Conservation (phyloP, 2,329 filamentous ascomycete genomes). For the Trichoderma pleuroti region DNA sequence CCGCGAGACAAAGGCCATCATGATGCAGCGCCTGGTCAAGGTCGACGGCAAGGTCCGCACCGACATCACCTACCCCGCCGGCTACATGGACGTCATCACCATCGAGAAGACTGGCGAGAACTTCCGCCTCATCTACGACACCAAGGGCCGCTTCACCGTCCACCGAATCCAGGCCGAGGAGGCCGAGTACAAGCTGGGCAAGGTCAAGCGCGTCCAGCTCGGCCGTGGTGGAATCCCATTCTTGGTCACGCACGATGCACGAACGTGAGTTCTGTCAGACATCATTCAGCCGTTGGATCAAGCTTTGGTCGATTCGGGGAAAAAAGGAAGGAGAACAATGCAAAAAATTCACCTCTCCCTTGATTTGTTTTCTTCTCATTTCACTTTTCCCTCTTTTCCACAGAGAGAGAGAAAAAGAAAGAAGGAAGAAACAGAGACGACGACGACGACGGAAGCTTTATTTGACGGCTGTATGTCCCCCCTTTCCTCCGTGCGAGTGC, state of each 20-base stretch:
- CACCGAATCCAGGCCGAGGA: constrained; percentile 99
- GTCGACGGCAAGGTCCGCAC: constrained; percentile 99
- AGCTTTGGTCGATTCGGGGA: constrained; percentile 74
- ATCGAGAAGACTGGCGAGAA: constrained; percentile 99
- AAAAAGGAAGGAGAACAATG: neutral
- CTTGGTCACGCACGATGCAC: constrained; percentile 99
- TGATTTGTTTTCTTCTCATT: neutral
- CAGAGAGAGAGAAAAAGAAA: neutral
- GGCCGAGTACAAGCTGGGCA: constrained; percentile 99
- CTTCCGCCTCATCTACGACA: constrained; percentile 99
- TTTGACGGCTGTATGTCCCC: constrained; percentile 54
- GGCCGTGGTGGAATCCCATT: constrained; percentile 99
- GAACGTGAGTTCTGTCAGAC: constrained; percentile 98
- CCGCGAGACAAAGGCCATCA: constrained; percentile 94
- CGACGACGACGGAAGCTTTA: constrained; percentile 34
- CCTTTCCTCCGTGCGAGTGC: constrained; percentile 39
- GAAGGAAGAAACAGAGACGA: neutral
- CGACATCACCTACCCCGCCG: constrained; percentile 93
- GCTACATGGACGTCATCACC: constrained; percentile 99
- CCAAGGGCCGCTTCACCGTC: constrained; percentile 99
- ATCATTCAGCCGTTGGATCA: constrained; percentile 99
- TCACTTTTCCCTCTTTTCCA: neutral
- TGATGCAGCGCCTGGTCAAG: constrained; percentile 99
- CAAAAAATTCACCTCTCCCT: constrained; percentile 23
- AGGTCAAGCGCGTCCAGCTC: constrained; percentile 99